These are phyloP conservation scores for Colletotrichum salicis DNA, from an alignment of 2,329 filamentous ascomycete species.

Conservation along the genomic window DNA sequence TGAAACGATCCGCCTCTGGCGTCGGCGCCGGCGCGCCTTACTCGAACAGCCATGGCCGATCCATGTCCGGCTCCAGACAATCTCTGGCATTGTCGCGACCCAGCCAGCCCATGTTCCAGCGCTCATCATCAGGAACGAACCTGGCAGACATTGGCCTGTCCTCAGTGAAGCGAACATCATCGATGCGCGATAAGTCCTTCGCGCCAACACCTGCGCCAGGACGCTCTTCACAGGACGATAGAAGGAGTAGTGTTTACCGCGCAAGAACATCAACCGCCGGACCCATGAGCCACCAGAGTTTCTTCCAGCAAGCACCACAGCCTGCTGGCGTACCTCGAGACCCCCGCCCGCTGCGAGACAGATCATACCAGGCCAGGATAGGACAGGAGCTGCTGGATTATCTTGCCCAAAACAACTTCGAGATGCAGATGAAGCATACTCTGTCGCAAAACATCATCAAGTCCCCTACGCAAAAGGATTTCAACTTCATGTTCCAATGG, in stretches of 20 bases:
- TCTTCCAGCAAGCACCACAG: slow-evolving; percentile 89
- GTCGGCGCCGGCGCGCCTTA: slow-evolving; percentile 74
- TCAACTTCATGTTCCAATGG: slow-evolving; percentile 98
- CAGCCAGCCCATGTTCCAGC: slow-evolving; percentile 86
- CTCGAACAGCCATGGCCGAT: slow-evolving; percentile 78
- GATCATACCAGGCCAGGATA: slow-evolving; percentile 82
- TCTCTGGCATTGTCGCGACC: slow-evolving; percentile 87
- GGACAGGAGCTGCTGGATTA: slow-evolving; percentile 93
- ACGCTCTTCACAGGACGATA: slow-evolving; percentile 63
- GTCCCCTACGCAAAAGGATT: slow-evolving; percentile 97
- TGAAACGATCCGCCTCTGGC: slow-evolving; percentile 91
- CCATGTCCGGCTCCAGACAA: slow-evolving; percentile 83
- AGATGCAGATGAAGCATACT: slow-evolving; percentile 96
- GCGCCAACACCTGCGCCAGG: slow-evolving; percentile 44
- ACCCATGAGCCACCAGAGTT: slow-evolving; percentile 84
- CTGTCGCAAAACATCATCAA: slow-evolving; percentile 92
- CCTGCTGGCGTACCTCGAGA: slow-evolving; percentile 86
- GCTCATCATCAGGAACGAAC: slow-evolving; percentile 84
- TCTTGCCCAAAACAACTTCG: slow-evolving; percentile 91
- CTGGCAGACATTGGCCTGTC: slow-evolving; percentile 83
- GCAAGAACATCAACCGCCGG: slow-evolving; percentile 74
- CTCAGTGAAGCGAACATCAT: slow-evolving; percentile 86
- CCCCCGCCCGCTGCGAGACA: slow-evolving; percentile 85
- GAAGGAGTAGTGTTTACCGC: slow-evolving; percentile 86
- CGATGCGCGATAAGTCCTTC: slow-evolving; percentile 74